phyloP scores from a whole-genome alignment of 306 rosid genomes.

The Vicia sativa region DNA sequence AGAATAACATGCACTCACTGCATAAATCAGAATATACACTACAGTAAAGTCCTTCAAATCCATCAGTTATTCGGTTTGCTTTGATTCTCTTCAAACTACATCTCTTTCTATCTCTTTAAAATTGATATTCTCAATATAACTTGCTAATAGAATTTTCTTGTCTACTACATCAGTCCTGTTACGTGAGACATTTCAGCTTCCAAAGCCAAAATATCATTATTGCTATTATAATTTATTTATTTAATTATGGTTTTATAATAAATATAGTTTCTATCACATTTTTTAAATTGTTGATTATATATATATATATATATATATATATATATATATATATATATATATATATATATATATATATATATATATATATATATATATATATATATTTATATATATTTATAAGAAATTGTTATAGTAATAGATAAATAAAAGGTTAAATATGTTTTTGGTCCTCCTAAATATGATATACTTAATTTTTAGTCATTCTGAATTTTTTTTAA shows the following conservation, averaged over 20 bases:
- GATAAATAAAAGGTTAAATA: no score
- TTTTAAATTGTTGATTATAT: no score
- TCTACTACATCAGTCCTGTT: conserved; percentile 20
- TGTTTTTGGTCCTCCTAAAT: no score
- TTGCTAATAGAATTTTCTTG: background rate
- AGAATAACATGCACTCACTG: background rate
- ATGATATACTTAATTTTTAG: no score
- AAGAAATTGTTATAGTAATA: no score
- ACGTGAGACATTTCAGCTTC: conserved; percentile 36
- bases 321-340: no score
- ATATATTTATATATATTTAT: no score
- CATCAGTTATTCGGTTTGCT: background rate
- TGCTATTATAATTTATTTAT: background rate
- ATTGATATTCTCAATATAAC: conserved; percentile 30
- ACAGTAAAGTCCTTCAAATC: conserved; percentile 4
- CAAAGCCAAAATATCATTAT: conserved; percentile 18
- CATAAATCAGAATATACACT: conserved; percentile 6
- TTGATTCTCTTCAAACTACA: conserved; percentile 19
- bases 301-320: no score
- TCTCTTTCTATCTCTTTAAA: background rate
- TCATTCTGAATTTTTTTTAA: no score
- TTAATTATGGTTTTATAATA: conserved; percentile 1
- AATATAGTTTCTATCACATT: background rate
- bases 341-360: no score
- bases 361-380: no score